These are phyloP conservation scores for Penicillium coffeae DNA, from an alignment of 495 filamentous ascomycete genomes.

Conservation along the genomic window DNA sequence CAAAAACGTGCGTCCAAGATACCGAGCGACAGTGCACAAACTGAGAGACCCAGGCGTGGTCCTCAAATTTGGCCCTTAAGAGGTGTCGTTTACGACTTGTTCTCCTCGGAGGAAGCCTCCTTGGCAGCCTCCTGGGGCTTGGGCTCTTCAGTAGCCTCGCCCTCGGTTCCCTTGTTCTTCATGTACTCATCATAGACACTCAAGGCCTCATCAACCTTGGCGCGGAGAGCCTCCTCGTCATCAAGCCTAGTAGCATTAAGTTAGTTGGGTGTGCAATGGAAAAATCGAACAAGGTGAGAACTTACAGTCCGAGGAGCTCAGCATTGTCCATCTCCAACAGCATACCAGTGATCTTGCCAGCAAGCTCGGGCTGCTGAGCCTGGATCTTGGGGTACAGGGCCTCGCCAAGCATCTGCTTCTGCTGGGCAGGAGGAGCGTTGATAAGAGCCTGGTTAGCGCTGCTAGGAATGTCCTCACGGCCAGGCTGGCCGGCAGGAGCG, in stretches of 20 bases:
- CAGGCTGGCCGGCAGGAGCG: conserved; percentile 27
- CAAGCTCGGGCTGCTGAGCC: conserved; percentile 84
- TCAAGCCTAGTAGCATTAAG: conserved; percentile 59
- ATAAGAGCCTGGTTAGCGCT: conserved; percentile 44
- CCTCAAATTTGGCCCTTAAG: conserved; percentile 12
- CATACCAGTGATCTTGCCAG: conserved; percentile 99
- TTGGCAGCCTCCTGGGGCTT: conserved; percentile 45
- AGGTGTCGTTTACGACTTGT: conserved; percentile 42
- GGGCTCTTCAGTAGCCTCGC: conserved; percentile 32
- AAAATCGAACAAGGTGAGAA: conserved; percentile 26
- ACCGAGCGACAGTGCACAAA: conserved; percentile 28
- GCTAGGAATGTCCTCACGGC: conserved; percentile 27
- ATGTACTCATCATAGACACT: conserved; percentile 97
- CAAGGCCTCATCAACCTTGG: conserved; percentile 96
- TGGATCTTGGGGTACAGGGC: conserved; percentile 97
- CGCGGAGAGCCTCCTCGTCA: conserved; percentile 81
- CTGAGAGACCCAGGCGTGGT: neutral
- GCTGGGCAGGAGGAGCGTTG: conserved; percentile 60
- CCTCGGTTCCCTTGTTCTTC: conserved; percentile 61
- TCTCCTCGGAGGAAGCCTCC: conserved; percentile 43
- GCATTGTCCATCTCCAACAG: conserved; percentile 97
- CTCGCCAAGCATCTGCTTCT: conserved; percentile 98
- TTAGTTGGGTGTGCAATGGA: conserved; percentile 5
- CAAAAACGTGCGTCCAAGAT: conserved; percentile 40
- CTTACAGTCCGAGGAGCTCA: conserved; percentile 94